Conservation (phyloP, 1,284 basidiomycete genomes). For the Naganishia sp. region DNA sequence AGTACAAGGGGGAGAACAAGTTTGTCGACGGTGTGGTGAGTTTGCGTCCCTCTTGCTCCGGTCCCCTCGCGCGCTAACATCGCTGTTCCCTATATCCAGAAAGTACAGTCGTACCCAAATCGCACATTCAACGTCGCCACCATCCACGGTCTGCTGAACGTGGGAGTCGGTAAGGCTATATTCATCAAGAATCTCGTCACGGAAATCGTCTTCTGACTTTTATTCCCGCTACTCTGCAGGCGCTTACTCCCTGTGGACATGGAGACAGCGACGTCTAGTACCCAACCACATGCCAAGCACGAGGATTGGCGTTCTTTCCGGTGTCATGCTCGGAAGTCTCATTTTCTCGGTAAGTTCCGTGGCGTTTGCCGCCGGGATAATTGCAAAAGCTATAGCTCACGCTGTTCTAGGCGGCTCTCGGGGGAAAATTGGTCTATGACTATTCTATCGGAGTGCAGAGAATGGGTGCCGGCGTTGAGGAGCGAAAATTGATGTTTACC, state of each 20-base stretch:
- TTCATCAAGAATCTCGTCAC: background rate
- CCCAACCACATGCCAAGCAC: constrained; percentile 30
- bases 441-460: constrained; percentile 28
- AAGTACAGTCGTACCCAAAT: constrained; percentile 27
- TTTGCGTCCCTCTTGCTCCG: background rate
- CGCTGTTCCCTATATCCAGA: background rate
- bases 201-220: background rate
- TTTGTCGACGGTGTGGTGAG: constrained; percentile 31
- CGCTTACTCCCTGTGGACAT: constrained; percentile 29
- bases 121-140: constrained; percentile 28
- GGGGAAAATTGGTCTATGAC: constrained; percentile 15
- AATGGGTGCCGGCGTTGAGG: constrained; percentile 26
- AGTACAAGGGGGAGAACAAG: constrained; percentile 31
- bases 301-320: constrained; percentile 20
- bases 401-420: background rate
- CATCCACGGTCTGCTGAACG: constrained; percentile 29
- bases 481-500: constrained; percentile 28
- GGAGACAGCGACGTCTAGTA: constrained; percentile 23
- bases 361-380: background rate
- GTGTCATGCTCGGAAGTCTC: constrained; percentile 15
- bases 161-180: constrained; percentile 21
- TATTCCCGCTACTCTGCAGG: constrained; percentile 1
- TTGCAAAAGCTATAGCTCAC: background rate
- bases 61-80: background rate
- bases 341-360: constrained; percentile 10